Base-by-base conservation (phyloP, 495 filamentous ascomycete genomes). In the Xylaria longipes region DNA sequence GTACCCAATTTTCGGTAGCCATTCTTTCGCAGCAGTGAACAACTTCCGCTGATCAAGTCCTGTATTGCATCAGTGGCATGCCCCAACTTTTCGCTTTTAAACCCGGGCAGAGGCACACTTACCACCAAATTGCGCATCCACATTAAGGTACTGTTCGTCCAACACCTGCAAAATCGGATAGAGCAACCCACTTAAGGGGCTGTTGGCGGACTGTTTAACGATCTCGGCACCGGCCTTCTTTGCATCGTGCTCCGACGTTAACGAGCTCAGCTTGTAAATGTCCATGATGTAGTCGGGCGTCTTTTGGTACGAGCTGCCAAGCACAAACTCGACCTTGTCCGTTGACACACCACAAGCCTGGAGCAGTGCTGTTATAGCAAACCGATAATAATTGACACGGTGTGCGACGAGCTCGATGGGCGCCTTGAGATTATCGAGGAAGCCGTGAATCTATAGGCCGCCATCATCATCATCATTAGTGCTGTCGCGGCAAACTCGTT, bases 161-260 rank as follows among this genome's bases (percentile, higher is more conserved):
- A 98, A 84, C 5, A 91, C 91, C 82, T 99, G 96, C 78, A 99
- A 91, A 12, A 94, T 85, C 0, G 93, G 93, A 81, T 99, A 99
- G 57, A 98, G 85, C 17, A 97, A 86, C 0, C 94, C 94, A 71
- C 87, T 89, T 57, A 99, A 74, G 12, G 92, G 88, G 31, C 92
- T 87, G 73, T 92, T 93, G 27, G 87, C 86, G 15, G 90, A 87
- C 83, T 98, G 94, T 85, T 98, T 99, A 54, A 99, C 94, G 8
- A 99, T 87, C 77, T 99, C 96, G 1, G 93, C 92, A 17, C 96
- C 95, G 0, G 94, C 94, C 80, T 93, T 95, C 78, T 92, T 91
- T 6, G 93, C 90, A 76, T 95, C 93, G 73, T 90, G 86, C 72
- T 89, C 86, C 1, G 86, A 86, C 15, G 87, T 86, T 7, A 92